Base-by-base conservation (phyloP, 768 basidiomycete genomes). In the Serendipita sp. region DNA sequence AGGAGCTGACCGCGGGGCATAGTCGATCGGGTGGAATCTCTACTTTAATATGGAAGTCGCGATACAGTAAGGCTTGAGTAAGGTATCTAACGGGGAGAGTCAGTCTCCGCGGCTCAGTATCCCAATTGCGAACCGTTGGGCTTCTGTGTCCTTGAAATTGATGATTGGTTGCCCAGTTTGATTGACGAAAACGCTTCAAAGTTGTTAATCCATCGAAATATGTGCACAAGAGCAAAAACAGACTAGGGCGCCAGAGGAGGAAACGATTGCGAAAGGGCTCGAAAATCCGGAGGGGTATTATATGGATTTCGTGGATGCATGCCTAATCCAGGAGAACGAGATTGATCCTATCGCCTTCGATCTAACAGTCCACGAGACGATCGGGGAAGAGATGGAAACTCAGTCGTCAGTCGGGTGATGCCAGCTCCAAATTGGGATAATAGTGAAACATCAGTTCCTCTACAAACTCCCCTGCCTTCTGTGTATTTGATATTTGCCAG, bases 51-150 rank as follows among this genome's bases (percentile, higher is more conserved):
- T 77, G 73, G 70, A 92, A 95, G 74, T 94, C 90, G 34, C 84
- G 78, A 67, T 78, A 75, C 35, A 95, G 78, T 28, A 97, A 77
- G 0, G 88, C 88, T 69, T 86, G 78, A 1, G 94, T 95, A 68
- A 96, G 76, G 48, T 82, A 78, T 70, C 94, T 91, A 69, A 51
- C 45, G 13, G 34, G 71, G 48, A 23, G 52, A 52, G 30, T 65
- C 16, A 41, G 48, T 7, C 18, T 32, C 16, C 63, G 4, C n/a
- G 15, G 35, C 54, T 38, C 16, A 16, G 38, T 1, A 16, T 41
- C 41, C 34, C 58, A 65, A 36, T 34, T 34, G 35, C 18, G 41
- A 34, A 88, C 89, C 87, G 80, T 72, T 89, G 85, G 2, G 88
- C 83, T 1, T 71, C 71, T n/a, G 82, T 78, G 70, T 88, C 77